Evolutionary conservation across 176 grass and related monocot genomes (phyloP), one percentile per base, ranked within the genome.

Genomic region (Aegilops speltoides): DNA sequence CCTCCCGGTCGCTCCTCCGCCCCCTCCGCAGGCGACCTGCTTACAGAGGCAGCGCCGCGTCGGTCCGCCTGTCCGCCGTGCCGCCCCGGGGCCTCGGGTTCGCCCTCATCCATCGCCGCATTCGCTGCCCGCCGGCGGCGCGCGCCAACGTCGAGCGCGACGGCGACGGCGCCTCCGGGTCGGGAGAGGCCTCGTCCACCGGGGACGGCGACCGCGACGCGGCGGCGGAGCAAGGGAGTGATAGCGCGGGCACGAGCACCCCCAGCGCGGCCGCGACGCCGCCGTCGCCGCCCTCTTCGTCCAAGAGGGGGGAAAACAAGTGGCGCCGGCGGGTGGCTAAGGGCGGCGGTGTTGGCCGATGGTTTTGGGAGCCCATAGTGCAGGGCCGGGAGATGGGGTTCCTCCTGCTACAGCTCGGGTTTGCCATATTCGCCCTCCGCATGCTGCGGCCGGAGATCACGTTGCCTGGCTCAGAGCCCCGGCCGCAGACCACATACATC

Each of bases 351-450:
- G 37, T 89, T 1, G 89, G 86, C 17, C 69, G 91, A 24, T 99
- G 97, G 97, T 83, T 93, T 1, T 99, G 97, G 97, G 89, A 99
- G 54, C 97, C 97, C 34, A 97, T 94, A 59, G 90, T 91, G 16
- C 94, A 94, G 60, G 94, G 92, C 19, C 90, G 93, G 76, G 97
- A 96, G 88, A 89, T 96, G 75, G 87, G 97, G 5, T 95, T 96
- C 68, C 94, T 99, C 28, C 92, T 99, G 10, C 89, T 99, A 29
- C 97, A 99, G 83, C 83, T 99, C 34, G 97, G 94, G 6, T 92
- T 99, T 63, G 92, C 91, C 77, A 86, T 97, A 82, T 97, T 97
- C 41, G 94, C 94, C 5, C 91, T 99, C 17, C 92, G 97, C 36
- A 85, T 96, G 87, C 90, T 99, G 73, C 92, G 94, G n/a, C 90